Conservation (phyloP, 495 filamentous ascomycete species). For the Astrothelium macrocarpum region DNA sequence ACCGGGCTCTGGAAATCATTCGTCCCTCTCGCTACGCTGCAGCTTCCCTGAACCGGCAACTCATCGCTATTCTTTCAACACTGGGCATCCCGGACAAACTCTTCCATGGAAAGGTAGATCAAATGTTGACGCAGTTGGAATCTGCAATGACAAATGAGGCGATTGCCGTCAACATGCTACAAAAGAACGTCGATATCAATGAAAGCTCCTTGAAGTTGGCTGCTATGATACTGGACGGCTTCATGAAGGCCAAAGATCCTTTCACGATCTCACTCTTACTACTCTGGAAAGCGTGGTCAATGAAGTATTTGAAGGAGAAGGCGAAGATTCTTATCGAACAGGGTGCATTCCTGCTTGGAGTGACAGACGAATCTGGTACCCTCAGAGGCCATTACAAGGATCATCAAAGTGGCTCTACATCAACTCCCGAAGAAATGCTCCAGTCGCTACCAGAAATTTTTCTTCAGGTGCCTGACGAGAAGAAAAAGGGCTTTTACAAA, state of each 20-base stretch:
- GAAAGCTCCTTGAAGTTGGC: conserved; percentile 65
- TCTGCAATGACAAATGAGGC: conserved; percentile 54
- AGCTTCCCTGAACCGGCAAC: conserved; percentile 78
- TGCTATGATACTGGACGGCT: conserved; percentile 66
- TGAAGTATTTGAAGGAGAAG: conserved; percentile 71
- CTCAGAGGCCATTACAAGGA: conserved; percentile 57
- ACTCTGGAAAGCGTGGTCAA: conserved; percentile 28
- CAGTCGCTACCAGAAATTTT: conserved; percentile 75
- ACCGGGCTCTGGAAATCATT: conserved; percentile 73
- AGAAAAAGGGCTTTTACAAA: conserved; percentile 42
- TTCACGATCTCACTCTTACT: conserved; percentile 61
- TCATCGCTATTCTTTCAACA: conserved; percentile 72
- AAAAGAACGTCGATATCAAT: conserved; percentile 74
- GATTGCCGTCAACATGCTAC: conserved; percentile 56
- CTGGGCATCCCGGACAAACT: conserved; percentile 60
- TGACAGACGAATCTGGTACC: conserved; percentile 71
- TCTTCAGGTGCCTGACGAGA: conserved; percentile 56
- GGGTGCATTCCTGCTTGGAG: conserved; percentile 83
- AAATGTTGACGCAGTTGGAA: conserved; percentile 55
- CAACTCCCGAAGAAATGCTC: conserved; percentile 21
- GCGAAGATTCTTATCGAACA: conserved; percentile 72
- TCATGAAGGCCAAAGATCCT: conserved; percentile 66
- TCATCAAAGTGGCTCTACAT: conserved; percentile 21
- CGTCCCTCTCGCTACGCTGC: conserved; percentile 61
- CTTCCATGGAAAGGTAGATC: conserved; percentile 56